A percentile compares a stretch with the other conserved stretches of the same genome.
Conservation (phyloP, 805 yeast species). For the Ascoidea tarda region DNA sequence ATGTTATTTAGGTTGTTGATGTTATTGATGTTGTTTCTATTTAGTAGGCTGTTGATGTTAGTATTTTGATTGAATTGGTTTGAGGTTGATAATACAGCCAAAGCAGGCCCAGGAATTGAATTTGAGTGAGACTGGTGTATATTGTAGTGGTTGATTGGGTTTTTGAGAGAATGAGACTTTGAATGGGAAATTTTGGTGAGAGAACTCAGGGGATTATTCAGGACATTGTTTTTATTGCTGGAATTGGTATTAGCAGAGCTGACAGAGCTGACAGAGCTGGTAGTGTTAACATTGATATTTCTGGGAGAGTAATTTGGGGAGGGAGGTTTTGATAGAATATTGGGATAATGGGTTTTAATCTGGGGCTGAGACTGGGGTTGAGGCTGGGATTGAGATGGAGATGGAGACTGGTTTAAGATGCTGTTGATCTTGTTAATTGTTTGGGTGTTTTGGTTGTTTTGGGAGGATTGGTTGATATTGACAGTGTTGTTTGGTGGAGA, state of each 20-base stretch:
- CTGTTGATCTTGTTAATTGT: too few species aligned
- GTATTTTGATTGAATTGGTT: not conserved
- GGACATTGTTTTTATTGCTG: too few species aligned
- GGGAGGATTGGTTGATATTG: constrained; percentile 7
- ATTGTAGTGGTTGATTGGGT: constrained; percentile 5
- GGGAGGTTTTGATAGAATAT: not conserved
- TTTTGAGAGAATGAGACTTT: not conserved
- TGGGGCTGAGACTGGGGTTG: constrained; percentile 8
- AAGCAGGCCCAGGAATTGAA: constrained; percentile 31
- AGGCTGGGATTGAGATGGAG: constrained; percentile 15
- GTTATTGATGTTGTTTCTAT: too few species aligned
- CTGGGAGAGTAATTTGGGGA: not conserved
- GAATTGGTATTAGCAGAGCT: not conserved
- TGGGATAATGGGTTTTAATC: not conserved
- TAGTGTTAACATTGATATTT: not conserved
- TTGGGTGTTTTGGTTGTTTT: not conserved
- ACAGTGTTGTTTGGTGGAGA: constrained; percentile 15
- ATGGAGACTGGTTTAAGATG: not conserved
- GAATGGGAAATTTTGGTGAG: too few species aligned
- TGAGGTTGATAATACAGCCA: constrained; percentile 20
- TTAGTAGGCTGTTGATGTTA: too few species aligned
- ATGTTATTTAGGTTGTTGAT: too few species aligned
- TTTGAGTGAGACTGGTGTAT: constrained; percentile 7
- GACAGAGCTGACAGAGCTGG: too few species aligned
- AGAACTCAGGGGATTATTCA: too few species aligned